Percentiles rank a stretch among this genome's conserved stretches.
These are phyloP conservation scores for Fibroporia radiculosa DNA, from an alignment of 768 basidiomycete genomes.

Conservation along the genomic window DNA sequence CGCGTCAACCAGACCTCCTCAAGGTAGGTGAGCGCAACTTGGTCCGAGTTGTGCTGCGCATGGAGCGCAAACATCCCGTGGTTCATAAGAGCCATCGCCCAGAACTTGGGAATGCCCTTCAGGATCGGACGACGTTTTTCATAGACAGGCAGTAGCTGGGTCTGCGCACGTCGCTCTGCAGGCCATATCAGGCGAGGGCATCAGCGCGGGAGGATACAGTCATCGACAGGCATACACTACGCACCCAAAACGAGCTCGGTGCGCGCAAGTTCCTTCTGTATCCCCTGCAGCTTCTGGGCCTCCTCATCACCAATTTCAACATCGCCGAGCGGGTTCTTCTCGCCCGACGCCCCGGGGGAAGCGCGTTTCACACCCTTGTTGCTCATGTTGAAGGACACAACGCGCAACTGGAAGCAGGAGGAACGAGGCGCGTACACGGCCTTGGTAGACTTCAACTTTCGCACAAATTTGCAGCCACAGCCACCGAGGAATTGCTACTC, in stretches of 20 bases:
- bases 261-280: conserved; percentile 65
- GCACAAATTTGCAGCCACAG: conserved; percentile 11
- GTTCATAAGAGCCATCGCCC: conserved; percentile 82
- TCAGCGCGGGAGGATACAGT: neutral
- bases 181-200: neutral
- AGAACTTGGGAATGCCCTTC: conserved; percentile 69
- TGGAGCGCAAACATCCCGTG: conserved; percentile 54
- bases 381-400: conserved; percentile 12
- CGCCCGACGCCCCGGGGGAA: conserved; percentile 71
- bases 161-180: conserved; percentile 58
- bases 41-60: conserved; percentile 68
- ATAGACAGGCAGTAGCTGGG: conserved; percentile 52
- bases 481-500: conserved; percentile 9
- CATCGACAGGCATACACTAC: conserved; percentile 19
- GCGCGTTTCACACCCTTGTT: conserved; percentile 50
- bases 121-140: conserved; percentile 61
- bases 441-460: conserved; percentile 10
- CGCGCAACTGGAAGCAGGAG: conserved; percentile 3
- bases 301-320: conserved; percentile 69
- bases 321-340: conserved; percentile 56
- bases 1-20: conserved; percentile 81
- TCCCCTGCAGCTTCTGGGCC: conserved; percentile 54
- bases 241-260: conserved; percentile 67
- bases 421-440: conserved; percentile 12
- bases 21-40: conserved; percentile 73